These are phyloP conservation scores for Dichotomocladium elegans DNA, from an alignment of 371 early-diverging fungal species.

Conservation along the genomic window DNA sequence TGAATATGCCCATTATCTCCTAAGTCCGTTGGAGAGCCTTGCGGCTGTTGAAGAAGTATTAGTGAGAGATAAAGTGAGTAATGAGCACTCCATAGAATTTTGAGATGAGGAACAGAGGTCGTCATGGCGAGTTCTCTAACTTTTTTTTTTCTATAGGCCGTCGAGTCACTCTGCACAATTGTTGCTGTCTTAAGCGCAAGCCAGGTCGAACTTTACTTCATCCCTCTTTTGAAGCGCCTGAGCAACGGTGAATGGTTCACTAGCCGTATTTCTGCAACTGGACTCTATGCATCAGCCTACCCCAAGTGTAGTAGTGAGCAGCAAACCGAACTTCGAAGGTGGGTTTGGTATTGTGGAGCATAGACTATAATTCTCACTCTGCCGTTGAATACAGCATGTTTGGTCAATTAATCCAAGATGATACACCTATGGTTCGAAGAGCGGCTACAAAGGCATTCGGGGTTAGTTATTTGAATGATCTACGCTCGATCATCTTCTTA, in stretches of 20 bases:
- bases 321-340: slow-evolving; percentile 85
- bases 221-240: slow-evolving; percentile 89
- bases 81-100: neutral
- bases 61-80: slow-evolving; percentile 88
- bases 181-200: slow-evolving; percentile 61
- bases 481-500: too few species aligned
- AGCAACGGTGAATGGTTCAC: slow-evolving; percentile 97
- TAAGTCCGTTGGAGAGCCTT: slow-evolving; percentile 91
- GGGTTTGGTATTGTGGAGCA: slow-evolving; percentile 6
- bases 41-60: slow-evolving; percentile 96
- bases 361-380: neutral
- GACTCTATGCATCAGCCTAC: slow-evolving; percentile 86
- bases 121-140: neutral
- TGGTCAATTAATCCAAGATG: slow-evolving; percentile 88
- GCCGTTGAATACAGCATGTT: slow-evolving; percentile 49
- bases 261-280: slow-evolving; percentile 89
- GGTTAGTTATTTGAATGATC: slow-evolving; percentile 37
- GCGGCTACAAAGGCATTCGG: slow-evolving; percentile 89
- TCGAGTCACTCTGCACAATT: slow-evolving; percentile 87
- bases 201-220: slow-evolving; percentile 84
- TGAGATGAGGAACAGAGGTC: too few species aligned
- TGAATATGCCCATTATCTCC: slow-evolving; percentile 77
- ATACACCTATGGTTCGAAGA: slow-evolving; percentile 98
- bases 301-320: slow-evolving; percentile 61
- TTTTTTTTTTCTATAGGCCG: slow-evolving; percentile 69